Percentiles rank a stretch among this genome's conserved stretches.
Conservation (phyloP, 208 protist genomes). For the Herpetomonas tarakana region DNA sequence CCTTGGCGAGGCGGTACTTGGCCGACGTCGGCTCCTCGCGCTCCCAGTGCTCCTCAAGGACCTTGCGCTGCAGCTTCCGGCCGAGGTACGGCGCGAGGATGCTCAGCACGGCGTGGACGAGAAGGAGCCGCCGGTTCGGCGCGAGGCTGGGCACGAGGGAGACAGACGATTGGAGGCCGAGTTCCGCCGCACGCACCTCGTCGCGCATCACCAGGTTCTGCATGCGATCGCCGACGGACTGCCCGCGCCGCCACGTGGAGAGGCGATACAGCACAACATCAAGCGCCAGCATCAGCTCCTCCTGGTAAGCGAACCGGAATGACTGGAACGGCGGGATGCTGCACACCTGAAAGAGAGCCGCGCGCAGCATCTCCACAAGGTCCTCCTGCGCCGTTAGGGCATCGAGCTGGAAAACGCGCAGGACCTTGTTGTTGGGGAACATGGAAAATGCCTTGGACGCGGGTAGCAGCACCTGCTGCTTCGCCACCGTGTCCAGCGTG, state of each 20-base stretch:
- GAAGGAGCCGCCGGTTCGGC: conserved; percentile 51
- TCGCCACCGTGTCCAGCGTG: conserved; percentile 69
- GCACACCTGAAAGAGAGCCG: conserved; percentile 61
- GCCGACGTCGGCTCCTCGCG: conserved; percentile 20
- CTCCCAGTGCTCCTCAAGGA: conserved; percentile 81
- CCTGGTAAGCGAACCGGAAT: conserved; percentile 74
- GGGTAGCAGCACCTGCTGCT: conserved; percentile 73
- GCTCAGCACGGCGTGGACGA: conserved; percentile 70
- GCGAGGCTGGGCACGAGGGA: conserved; percentile 60
- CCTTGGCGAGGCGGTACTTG: conserved; percentile 33
- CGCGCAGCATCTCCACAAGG: conserved; percentile 72
- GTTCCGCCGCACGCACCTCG: conserved; percentile 51
- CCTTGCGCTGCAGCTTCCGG: conserved; percentile 65
- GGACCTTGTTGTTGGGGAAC: conserved; percentile 70
- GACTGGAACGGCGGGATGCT: conserved; percentile 55
- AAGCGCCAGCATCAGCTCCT: conserved; percentile 73
- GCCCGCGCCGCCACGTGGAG: conserved; percentile 64
- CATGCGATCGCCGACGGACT: conserved; percentile 78
- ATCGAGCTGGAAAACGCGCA: conserved; percentile 82
- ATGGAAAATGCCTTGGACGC: conserved; percentile 64
- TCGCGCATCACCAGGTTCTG: conserved; percentile 85
- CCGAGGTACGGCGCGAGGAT: conserved; percentile 72
- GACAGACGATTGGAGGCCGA: conserved; percentile 41
- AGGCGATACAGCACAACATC: conserved; percentile 65
- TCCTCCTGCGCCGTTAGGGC: conserved; percentile 71